Percentiles rank a stretch among this genome's conserved stretches.
phyloP scores from a whole-genome alignment of 1,284 basidiomycete genomes.

The Cutaneotrichosporon daszewskae region DNA sequence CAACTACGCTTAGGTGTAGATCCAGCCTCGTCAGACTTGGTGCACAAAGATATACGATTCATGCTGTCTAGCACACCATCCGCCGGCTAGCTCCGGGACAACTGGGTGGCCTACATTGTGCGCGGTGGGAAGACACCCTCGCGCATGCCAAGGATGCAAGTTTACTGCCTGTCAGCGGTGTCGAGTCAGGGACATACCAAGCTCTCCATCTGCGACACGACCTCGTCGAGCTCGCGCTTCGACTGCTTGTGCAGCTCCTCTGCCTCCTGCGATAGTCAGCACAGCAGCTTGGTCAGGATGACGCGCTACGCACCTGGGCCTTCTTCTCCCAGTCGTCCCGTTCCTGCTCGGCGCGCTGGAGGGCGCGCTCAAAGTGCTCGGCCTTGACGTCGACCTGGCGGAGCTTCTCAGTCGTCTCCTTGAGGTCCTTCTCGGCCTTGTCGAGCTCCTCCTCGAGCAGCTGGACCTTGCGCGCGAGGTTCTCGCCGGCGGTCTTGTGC shows the following conservation, averaged over 20 bases:
- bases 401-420: conserved; percentile 96
- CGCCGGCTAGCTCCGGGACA: conserved; percentile 1
- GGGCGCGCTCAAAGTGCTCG: conserved; percentile 94
- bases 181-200: conserved; percentile 47
- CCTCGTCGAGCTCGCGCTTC: conserved; percentile 82
- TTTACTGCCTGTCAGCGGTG: conserved; percentile 6
- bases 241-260: conserved; percentile 67
- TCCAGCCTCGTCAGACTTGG: too few species aligned
- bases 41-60: conserved; percentile 3
- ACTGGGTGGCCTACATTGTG: conserved; percentile 2
- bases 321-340: conserved; percentile 92
- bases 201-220: conserved; percentile 73
- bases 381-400: conserved; percentile 98
- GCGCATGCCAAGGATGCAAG: not conserved
- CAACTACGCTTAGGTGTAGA: too few species aligned
- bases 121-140: not conserved
- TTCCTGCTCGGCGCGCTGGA: conserved; percentile 81
- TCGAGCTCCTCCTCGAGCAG: conserved; percentile 95
- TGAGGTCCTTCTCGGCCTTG: conserved; percentile 90
- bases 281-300: not conserved
- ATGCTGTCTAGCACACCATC: conserved; percentile 7
- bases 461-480: conserved; percentile 76
- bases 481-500: conserved; percentile 70
- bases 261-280: conserved; percentile 57
- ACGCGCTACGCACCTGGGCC: conserved; percentile 63